phyloP scores from a whole-genome alignment of 2,329 filamentous ascomycete species.

The Incumbomyces lentus region DNA sequence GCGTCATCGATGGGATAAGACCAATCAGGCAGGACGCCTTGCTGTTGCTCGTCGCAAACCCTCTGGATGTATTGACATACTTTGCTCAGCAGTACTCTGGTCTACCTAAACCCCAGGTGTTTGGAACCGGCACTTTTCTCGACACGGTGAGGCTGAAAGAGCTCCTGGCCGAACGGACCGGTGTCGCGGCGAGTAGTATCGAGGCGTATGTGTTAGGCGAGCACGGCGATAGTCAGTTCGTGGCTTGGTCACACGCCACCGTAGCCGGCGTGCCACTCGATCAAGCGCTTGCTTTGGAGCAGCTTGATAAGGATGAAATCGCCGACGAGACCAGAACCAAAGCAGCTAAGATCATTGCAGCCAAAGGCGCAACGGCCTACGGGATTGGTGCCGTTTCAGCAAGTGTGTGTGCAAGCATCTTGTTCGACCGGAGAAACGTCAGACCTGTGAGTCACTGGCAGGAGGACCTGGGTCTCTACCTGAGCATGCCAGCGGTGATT shows the following conservation, averaged over 20 bases:
- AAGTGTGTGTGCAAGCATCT: conserved; percentile 41
- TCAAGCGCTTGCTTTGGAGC: conserved; percentile 22
- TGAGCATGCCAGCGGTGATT: conserved; percentile 41
- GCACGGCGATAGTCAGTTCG: conserved; percentile 40
- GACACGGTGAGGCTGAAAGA: conserved; percentile 39
- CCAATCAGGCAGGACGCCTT: conserved; percentile 40
- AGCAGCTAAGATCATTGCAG: conserved; percentile 37
- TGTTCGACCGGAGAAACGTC: conserved; percentile 39
- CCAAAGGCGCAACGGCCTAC: conserved; percentile 42
- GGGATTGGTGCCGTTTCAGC: conserved; percentile 41
- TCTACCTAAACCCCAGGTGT: conserved; percentile 39
- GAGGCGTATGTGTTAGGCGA: conserved; percentile 39
- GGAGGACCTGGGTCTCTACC: conserved; percentile 37
- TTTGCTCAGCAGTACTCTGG: conserved; percentile 39
- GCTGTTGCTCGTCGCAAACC: conserved; percentile 44
- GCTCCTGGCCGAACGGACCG: conserved; percentile 14
- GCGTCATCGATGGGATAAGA: conserved; percentile 39
- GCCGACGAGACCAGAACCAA: conserved; percentile 37
- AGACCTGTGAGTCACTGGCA: conserved; percentile 42
- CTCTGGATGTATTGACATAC: conserved; percentile 45
- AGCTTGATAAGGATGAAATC: conserved; percentile 28
- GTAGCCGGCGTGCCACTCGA: conserved; percentile 34
- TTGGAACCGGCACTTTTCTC: conserved; percentile 45
- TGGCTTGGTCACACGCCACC: conserved; percentile 37
- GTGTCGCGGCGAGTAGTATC: conserved; percentile 26